Conservation (phyloP, 768 basidiomycete genomes). For the Mycena polygramma region DNA sequence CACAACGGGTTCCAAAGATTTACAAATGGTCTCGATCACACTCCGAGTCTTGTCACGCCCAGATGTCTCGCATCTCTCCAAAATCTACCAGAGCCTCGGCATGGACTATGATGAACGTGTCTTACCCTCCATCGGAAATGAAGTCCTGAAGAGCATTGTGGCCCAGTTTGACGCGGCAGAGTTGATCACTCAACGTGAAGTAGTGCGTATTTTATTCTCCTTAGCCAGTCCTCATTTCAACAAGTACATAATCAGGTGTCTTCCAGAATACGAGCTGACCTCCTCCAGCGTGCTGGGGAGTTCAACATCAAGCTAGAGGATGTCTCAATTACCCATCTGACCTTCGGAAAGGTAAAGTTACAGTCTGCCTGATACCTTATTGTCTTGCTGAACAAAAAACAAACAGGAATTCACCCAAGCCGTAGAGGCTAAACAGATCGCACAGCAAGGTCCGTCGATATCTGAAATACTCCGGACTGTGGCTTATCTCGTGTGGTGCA, state of each 20-base stretch:
- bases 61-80: constrained; percentile 87
- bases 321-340: constrained; percentile 94
- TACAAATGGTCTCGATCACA: constrained; percentile 99
- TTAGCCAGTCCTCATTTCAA: not conserved
- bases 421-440: constrained; percentile 99
- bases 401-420: constrained; percentile 93
- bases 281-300: constrained; percentile 93
- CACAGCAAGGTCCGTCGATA: constrained; percentile 86
- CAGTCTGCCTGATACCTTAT: not conserved
- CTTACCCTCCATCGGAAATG: constrained; percentile 96
- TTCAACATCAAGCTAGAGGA: constrained; percentile 97
- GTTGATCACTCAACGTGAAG: constrained; percentile 97
- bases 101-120: constrained; percentile 99
- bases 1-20: constrained; percentile 96
- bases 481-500: constrained; percentile 45
- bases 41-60: constrained; percentile 96
- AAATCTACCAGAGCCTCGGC: constrained; percentile 95
- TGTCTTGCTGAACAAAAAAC: constrained; percentile 20
- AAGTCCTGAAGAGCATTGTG: constrained; percentile 97
- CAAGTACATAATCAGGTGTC: constrained; percentile 70
- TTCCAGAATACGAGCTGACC: constrained; percentile 91
- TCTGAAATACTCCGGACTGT: not conserved
- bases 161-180: constrained; percentile 99
- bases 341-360: constrained; percentile 81
- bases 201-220: constrained; percentile 67